Conservation (phyloP, 306 rosid genomes). For the Delonix regia region DNA sequence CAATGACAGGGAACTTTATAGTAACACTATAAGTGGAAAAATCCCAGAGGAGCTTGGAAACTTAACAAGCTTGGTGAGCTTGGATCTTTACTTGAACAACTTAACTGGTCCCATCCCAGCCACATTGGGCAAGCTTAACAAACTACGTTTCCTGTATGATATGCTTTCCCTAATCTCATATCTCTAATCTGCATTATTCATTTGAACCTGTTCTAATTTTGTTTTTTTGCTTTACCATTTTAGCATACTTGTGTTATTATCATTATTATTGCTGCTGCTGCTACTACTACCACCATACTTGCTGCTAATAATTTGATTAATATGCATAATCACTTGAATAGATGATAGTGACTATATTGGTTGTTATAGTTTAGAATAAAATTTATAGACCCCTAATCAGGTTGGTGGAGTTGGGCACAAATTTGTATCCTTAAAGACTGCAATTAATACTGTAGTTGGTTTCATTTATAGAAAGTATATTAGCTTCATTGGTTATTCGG, state of each 20-base stretch:
- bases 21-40: conserved; percentile 68
- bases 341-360: neutral
- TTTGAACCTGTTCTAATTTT: conserved; percentile 16
- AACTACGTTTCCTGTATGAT: conserved; percentile 82
- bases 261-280: conserved; percentile 11
- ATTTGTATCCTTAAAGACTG: neutral
- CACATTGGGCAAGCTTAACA: conserved; percentile 60
- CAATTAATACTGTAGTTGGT: neutral
- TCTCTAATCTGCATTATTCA: conserved; percentile 21
- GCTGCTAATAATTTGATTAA: conserved; percentile 7
- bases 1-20: conserved; percentile 79
- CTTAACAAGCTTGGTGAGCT: conserved; percentile 82
- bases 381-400: neutral
- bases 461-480: neutral
- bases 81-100: conserved; percentile 84
- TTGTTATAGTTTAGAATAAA: neutral
- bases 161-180: conserved; percentile 47
- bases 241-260: conserved; percentile 8
- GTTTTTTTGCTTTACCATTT: conserved; percentile 24
- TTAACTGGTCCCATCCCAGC: conserved; percentile 59
- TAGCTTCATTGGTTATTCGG: neutral
- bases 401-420: conserved; percentile 1
- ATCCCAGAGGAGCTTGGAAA: conserved; percentile 80
- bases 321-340: neutral
- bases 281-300: conserved; percentile 13